These are phyloP conservation scores for Scytalidium lignicola DNA, from an alignment of 2,329 filamentous ascomycete species.

Conservation along the genomic window DNA sequence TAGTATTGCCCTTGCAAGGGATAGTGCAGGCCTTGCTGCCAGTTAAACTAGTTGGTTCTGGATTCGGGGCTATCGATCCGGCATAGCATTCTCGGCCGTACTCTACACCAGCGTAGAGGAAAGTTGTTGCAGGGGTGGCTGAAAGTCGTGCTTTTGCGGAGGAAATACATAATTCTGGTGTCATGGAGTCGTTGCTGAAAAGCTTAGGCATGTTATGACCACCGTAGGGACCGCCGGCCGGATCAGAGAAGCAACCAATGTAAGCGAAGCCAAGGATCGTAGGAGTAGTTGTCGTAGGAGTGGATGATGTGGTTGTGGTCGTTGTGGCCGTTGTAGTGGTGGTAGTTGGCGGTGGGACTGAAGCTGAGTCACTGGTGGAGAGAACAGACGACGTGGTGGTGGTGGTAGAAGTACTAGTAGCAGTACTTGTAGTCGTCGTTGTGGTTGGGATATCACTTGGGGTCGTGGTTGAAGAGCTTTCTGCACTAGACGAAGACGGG, in stretches of 20 bases:
- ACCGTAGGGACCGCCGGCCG: conserved; percentile 10
- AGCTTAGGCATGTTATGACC: conserved; percentile 28
- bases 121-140: conserved; percentile 23
- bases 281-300: conserved; percentile 11
- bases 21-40: conserved; percentile 29
- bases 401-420: neutral
- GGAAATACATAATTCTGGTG: conserved; percentile 29
- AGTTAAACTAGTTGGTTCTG: conserved; percentile 21
- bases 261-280: conserved; percentile 25
- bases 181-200: conserved; percentile 28
- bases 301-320: conserved; percentile 3
- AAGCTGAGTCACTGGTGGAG: conserved; percentile 1
- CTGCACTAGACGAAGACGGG: no score
- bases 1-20: conserved; percentile 20
- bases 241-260: conserved; percentile 27
- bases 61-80: conserved; percentile 16
- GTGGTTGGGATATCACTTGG: conserved; percentile 10
- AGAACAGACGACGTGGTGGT: conserved; percentile 2
- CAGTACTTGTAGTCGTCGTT: conserved; percentile 1
- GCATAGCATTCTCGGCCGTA: conserved; percentile 32
- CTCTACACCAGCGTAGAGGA: conserved; percentile 26
- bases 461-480: neutral
- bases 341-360: conserved; percentile 8
- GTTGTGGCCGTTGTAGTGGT: conserved; percentile 7
- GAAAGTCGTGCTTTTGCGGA: conserved; percentile 24